Conservation (phyloP, 2,329 filamentous ascomycete species). For the Lasiodiplodia theobromae region DNA sequence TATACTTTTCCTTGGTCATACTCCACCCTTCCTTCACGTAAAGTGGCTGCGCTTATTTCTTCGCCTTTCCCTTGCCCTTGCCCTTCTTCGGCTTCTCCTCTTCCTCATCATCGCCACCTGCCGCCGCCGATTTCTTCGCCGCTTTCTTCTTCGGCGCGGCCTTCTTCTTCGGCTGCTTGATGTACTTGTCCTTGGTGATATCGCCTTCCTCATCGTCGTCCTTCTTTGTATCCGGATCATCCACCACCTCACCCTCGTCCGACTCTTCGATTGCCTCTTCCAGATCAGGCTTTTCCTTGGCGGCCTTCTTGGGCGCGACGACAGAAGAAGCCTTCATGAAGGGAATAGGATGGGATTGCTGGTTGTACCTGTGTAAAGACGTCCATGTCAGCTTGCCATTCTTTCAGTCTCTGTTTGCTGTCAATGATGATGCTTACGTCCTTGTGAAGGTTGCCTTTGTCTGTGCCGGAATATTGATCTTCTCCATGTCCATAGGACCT, state of each 20-base stretch:
- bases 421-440: constrained; percentile 65
- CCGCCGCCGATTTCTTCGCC: constrained; percentile 12
- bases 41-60: constrained; percentile 8
- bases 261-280: constrained; percentile 96
- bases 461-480: constrained; percentile 79
- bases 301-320: constrained; percentile 72
- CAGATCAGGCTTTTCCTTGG: constrained; percentile 84
- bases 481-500: constrained; percentile 79
- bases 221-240: constrained; percentile 50
- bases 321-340: constrained; percentile 94
- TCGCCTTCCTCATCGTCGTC: constrained; percentile 80
- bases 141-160: constrained; percentile 51
- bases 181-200: constrained; percentile 93
- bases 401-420: neutral
- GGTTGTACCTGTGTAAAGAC: constrained; percentile 73
- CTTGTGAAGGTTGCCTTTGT: constrained; percentile 91
- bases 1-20: neutral
- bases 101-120: constrained; percentile 20
- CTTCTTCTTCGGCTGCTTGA: constrained; percentile 82
- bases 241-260: constrained; percentile 65
- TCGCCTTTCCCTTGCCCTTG: constrained; percentile 22
- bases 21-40: neutral
- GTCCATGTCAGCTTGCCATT: constrained; percentile 30
- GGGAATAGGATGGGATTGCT: constrained; percentile 83
- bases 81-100: constrained; percentile 24